Base-by-base conservation (phyloP, 805 yeast species). In the Saccharomycopsis amapae region DNA sequence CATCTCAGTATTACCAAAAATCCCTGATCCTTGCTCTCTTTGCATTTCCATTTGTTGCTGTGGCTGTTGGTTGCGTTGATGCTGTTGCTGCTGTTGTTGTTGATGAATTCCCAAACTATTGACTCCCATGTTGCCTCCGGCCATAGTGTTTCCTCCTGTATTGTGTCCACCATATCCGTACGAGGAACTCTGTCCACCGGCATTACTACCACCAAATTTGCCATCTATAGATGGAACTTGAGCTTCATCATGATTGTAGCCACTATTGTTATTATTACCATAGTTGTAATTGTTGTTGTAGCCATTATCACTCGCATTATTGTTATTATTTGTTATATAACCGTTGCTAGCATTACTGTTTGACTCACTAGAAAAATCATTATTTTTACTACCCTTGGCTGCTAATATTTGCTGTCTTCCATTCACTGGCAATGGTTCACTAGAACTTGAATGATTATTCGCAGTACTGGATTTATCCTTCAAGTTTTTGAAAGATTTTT, bases 191-290 rank as follows among this genome's bases (percentile, higher is more conserved):
- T 31, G 15, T 20, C 33, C 13, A 31, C 19, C 19, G 12, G 38
- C n/a, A 10, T 34, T 26, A 7, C 20, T 31, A 17, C 32, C 24
- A 5, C 45, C 41, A 36, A 35, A 45, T 19, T 35, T 40, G 5
- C 49, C 49, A 38, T 45, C 49, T 15, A 45, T 32, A n/a, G 42
- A 26, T 5, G 49, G 49, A 20, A 45, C 49, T 32, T 45, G 45
- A 10, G 42, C 23, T 13, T 18, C 32, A 17, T 39, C 20, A 39
- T 20, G 23, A 17, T 20, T 18, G 26, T 20, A 23, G 39, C 17
- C 25, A n/a, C n/a, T n/a, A 20, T 22, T 34, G 45, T 33, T 40
- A 51, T 15, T 33, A 23, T 17, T 26, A n/a, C 2, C 28, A 28
- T 12, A 17, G 40, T 18, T 28, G 48, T 34, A 22, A 38, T 3